Evolutionary conservation across 345 rosid species (phyloP).

Genomic region (Cochlearia excelsa): DNA sequence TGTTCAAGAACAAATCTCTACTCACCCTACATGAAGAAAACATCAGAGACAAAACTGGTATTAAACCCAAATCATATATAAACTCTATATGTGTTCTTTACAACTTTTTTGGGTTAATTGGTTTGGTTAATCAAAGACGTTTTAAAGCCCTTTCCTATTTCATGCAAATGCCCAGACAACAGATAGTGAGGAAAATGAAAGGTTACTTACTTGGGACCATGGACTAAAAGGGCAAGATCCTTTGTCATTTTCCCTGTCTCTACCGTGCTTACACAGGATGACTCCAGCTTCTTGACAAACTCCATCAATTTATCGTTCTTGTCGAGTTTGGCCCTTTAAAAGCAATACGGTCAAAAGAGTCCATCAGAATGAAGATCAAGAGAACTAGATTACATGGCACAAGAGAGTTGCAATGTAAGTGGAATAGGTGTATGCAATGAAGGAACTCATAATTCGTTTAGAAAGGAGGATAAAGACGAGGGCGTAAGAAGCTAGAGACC

Average conservation of each 20-base stretch:
- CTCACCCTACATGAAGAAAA: conserved; percentile 53
- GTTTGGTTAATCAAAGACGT: neutral
- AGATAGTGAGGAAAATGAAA: conserved; percentile 19
- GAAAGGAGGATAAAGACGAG: neutral
- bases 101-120: neutral
- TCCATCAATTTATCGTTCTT: conserved; percentile 62
- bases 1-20: conserved; percentile 66
- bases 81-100: too few species aligned
- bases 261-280: conserved; percentile 77
- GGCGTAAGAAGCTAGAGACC: conserved; percentile 42
- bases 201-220: conserved; percentile 70
- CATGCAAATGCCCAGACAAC: conserved; percentile 14
- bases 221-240: conserved; percentile 84
- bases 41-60: neutral
- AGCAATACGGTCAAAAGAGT: neutral
- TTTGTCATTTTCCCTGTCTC: conserved; percentile 94
- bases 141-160: conserved; percentile 1
- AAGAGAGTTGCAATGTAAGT: conserved; percentile 1
- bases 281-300: conserved; percentile 81
- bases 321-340: conserved; percentile 82
- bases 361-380: conserved; percentile 1
- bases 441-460: conserved; percentile 7
- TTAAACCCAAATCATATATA: neutral
- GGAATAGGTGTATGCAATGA: conserved; percentile 4
- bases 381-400: conserved; percentile 6